Base-by-base conservation (phyloP, 2,329 filamentous ascomycete species). In the Aspergillus brasiliensis region DNA sequence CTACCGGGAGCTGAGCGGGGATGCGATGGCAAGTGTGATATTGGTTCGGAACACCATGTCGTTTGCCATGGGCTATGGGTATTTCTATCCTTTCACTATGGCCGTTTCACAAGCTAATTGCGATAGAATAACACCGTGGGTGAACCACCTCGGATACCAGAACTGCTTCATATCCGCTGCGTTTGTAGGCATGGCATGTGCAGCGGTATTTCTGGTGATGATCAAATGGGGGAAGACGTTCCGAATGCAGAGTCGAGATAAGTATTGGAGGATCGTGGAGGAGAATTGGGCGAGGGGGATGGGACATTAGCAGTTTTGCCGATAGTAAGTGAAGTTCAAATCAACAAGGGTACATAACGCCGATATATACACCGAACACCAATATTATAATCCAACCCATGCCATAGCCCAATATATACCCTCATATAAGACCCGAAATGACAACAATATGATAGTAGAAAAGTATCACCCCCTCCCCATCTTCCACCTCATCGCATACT, bases 31-130 rank as follows among this genome's bases (percentile, higher is more conserved):
- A 3, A 78, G 74, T 17, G 73, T 81, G 15, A 82, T 82, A 53
- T 57, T 81, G 21, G 75, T 82, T 13, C 75, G 80, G 3, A 82
- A 82, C 60, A 81, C 79, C 1, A 80, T 82, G 76, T 76, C 74
- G 0, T 82, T 82, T 63, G 80, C 77, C 0, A 77, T 82, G 51
- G 73, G 76, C 3, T 80, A 79, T 62, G 79, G 75, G 68, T 73
- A 64, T 58, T 69, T 61, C 4, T 23, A 8, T 10, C 21, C 10
- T 48, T 25, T 5, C 19, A 51, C 8, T n/a, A n/a, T 46, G n/a
- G 31, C 13, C 2, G 25, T 21, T 42, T 15, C 17, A 1, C 6
- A 31, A 40, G 15, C 21, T 38, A 42, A 38, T 47, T 64, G 42
- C 62, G 8, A 17, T 61, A 77, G 76, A 1, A 79, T 83, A 52